Base-by-base conservation (phyloP, 257 asterid genomes). In the Primulina huaijiensis region DNA sequence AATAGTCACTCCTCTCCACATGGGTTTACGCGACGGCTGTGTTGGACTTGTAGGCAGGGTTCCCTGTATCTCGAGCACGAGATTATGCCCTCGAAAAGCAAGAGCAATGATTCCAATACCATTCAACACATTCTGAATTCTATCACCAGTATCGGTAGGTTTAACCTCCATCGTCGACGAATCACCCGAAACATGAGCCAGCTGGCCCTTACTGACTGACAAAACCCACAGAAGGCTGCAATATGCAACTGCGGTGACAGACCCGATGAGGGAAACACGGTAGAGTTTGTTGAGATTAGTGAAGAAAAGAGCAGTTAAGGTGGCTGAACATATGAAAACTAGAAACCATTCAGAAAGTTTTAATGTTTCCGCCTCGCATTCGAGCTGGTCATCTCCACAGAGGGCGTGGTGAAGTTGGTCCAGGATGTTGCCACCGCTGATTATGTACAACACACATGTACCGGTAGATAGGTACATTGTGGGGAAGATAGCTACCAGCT, bases 21-120 rank as follows among this genome's bases (percentile, higher is more conserved):
- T 89, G 4, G 77, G 73, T 33, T 66, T 77, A 6, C 70, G 37
- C 7, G 92, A 76, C 19, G 84, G 70, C 14, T 60, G 62, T 50
- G 67, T 70, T 34, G 59, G 40, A 65, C 71, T 79, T 7, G 82
- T 16, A 1, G 93, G 90, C 11, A 87, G 27, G 6, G 97, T 91
- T n/a, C 97, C 93, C 92, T 86, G 93, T 69, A 92, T 87, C 77
- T 87, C 97, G 4, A 89, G 80, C 31, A 92, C 83, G 1, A 92
- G 75, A 73, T 92, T 92, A 67, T 92, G 97, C 8, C 97, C 97
- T 75, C 90, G 77, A 59, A 90, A 90, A 67, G 86, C 78, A 60
- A 83, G 76, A 20, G 83, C 81, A 19, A 84, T 76, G 58, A 84
- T 52, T 60, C 83, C 89, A 11, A 86, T 31, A 2, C 82, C 89